Percentiles rank a stretch among this genome's conserved stretches.
Conservation (phyloP, 23 red algal species). For the Agarophyton chilense region DNA sequence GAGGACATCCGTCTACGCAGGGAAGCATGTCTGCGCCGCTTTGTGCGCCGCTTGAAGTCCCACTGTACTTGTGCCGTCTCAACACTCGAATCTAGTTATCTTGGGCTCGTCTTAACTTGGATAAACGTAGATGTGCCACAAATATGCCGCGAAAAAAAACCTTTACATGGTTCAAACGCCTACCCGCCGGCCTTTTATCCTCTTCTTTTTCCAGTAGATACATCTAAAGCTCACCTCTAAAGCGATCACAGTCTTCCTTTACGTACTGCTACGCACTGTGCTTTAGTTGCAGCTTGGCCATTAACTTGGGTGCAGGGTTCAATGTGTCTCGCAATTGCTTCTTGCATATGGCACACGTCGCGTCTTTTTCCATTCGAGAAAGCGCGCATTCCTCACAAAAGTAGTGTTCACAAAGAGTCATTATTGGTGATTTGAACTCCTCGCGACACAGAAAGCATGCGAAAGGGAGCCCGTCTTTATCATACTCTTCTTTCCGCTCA, state of each 20-base stretch:
- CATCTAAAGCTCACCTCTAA: not conserved
- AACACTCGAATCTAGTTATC: constrained; percentile 28
- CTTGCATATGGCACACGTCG: constrained; percentile 48
- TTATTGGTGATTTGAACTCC: constrained; percentile 53
- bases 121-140: constrained; percentile 31
- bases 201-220: not conserved
- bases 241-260: not conserved
- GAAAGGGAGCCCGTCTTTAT: constrained; percentile 77
- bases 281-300: constrained; percentile 46
- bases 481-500: constrained; percentile 20
- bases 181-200: not conserved
- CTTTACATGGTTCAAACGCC: not conserved
- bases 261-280: not conserved
- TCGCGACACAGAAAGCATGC: constrained; percentile 82
- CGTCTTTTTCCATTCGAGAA: constrained; percentile 43
- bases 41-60: not conserved
- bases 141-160: not conserved
- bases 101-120: constrained; percentile 41
- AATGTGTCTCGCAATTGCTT: constrained; percentile 48
- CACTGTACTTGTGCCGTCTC: constrained; percentile 26
- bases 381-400: constrained; percentile 83
- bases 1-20: constrained; percentile 8
- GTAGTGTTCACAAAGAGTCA: constrained; percentile 84
- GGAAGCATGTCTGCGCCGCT: constrained; percentile 6
- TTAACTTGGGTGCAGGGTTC: constrained; percentile 52